A percentile compares a stretch with the other conserved stretches of the same genome.
These are phyloP conservation scores for Podospora fimiseda DNA, from an alignment of 495 filamentous ascomycete species.

Conservation along the genomic window DNA sequence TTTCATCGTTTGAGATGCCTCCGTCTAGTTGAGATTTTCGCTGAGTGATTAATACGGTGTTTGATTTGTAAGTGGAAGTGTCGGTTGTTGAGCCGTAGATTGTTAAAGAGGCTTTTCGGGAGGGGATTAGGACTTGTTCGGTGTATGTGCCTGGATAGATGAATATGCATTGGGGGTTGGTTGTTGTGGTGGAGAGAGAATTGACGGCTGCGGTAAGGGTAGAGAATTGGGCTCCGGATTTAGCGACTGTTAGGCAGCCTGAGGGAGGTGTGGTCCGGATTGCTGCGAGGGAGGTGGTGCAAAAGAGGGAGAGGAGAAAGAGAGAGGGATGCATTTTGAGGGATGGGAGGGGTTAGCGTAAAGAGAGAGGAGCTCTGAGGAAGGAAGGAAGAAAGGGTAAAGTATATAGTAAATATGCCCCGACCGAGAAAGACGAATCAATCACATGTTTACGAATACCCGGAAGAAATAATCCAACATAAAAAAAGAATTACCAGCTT, in stretches of 20 bases:
- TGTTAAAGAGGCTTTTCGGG: constrained; percentile 44
- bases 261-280: constrained; percentile 45
- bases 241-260: constrained; percentile 46
- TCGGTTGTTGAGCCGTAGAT: constrained; percentile 59
- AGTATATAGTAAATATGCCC: too few species aligned
- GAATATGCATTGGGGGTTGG: constrained; percentile 51
- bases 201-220: constrained; percentile 54
- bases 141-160: constrained; percentile 52
- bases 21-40: constrained; percentile 37
- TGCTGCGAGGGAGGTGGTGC: constrained; percentile 11
- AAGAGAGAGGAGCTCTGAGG: too few species aligned
- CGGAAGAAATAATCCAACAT: too few species aligned
- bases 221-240: constrained; percentile 35
- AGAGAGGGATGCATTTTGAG: too few species aligned
- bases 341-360: too few species aligned
- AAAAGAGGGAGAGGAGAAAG: too few species aligned
- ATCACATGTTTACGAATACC: too few species aligned
- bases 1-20: constrained; percentile 38
- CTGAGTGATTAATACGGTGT: constrained; percentile 54
- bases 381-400: too few species aligned
- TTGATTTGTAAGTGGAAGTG: constrained; percentile 46
- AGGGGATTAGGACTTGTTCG: constrained; percentile 52
- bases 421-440: too few species aligned
- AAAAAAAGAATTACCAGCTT: too few species aligned
- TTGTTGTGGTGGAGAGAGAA: constrained; percentile 42